These are phyloP conservation scores for Colletotrichum sp. DNA, from an alignment of 2,329 filamentous ascomycete genomes.

Conservation along the genomic window DNA sequence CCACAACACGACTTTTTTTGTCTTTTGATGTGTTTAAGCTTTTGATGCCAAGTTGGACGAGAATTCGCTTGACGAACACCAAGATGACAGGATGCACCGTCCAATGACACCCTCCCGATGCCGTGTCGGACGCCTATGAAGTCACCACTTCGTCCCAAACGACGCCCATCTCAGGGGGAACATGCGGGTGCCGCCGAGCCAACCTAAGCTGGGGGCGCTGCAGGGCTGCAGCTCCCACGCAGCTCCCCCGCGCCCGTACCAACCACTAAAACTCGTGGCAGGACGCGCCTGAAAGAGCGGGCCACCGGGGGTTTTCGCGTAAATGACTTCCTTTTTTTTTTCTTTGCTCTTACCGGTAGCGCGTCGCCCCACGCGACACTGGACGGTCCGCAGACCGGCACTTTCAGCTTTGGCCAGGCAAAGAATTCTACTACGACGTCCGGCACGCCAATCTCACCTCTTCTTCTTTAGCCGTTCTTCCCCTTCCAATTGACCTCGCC, in stretches of 20 bases:
- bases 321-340: neutral
- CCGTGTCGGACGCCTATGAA: neutral
- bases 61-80: neutral
- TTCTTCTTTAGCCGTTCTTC: neutral
- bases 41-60: neutral
- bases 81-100: neutral
- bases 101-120: neutral
- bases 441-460: neutral
- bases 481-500: neutral
- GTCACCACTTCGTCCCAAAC: neutral
- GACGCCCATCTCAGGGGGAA: neutral
- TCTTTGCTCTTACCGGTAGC: neutral
- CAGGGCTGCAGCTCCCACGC: slow-evolving; percentile 15
- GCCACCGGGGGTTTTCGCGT: neutral
- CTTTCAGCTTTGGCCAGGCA: neutral
- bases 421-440: slow-evolving; percentile 5
- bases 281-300: slow-evolving; percentile 11
- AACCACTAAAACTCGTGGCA: slow-evolving; percentile 1
- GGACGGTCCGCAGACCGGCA: slow-evolving; percentile 10
- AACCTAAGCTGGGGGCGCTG: neutral
- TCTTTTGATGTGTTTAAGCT: neutral
- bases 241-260: neutral
- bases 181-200: neutral
- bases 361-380: slow-evolving; percentile 8
- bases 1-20: neutral